Conservation (phyloP, 176 grass and related monocot species). For the Carex myosuroides region DNA sequence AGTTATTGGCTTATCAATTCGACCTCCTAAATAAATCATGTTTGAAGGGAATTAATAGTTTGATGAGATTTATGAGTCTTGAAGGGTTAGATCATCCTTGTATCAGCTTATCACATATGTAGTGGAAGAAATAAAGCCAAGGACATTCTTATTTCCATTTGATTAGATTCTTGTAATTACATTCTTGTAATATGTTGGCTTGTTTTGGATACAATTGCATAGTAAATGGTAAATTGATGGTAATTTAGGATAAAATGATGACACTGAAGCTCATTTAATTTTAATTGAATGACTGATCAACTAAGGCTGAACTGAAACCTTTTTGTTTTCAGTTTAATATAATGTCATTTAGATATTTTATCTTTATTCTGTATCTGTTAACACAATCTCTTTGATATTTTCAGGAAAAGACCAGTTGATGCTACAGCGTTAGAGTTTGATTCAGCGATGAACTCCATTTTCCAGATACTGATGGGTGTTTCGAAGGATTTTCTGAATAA, state of each 20-base stretch:
- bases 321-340: neutral
- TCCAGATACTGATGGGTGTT: constrained; percentile 85
- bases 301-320: neutral
- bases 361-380: constrained; percentile 12
- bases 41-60: neutral
- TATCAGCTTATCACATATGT: neutral
- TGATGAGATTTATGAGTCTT: neutral
- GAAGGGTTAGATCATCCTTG: neutral
- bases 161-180: neutral
- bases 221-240: constrained; percentile 3
- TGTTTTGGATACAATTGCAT: neutral
- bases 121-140: neutral
- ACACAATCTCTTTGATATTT: constrained; percentile 10
- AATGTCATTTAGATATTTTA: constrained; percentile 9
- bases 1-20: neutral
- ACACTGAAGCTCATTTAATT: neutral
- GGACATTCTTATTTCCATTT: neutral
- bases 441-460: constrained; percentile 70
- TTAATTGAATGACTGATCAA: neutral
- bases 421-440: constrained; percentile 66
- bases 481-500: constrained; percentile 74
- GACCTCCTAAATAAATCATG: neutral
- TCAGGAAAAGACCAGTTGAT: constrained; percentile 85
- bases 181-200: neutral
- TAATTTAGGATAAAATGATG: neutral